Percentiles rank a stretch among this genome's conserved stretches.
phyloP scores from a whole-genome alignment of 352 stramenopile genomes.

The Pythium scleroteichum region DNA sequence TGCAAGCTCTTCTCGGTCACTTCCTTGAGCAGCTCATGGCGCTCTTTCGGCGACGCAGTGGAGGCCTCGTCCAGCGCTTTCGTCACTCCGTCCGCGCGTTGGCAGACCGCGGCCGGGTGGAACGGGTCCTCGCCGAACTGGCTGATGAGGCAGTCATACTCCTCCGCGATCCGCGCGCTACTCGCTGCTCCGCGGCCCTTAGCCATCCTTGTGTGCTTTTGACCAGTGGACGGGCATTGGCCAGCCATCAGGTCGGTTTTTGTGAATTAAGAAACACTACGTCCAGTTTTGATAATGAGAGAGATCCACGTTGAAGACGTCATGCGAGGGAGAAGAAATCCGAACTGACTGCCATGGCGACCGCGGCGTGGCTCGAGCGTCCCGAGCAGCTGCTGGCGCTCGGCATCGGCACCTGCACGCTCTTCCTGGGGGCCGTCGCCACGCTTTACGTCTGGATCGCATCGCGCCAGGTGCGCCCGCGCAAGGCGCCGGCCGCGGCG shows the following conservation, averaged over 20 bases:
- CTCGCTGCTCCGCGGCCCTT: neutral
- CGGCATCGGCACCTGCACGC: conserved; percentile 43
- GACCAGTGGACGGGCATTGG: conserved; percentile 17
- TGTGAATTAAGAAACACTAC: conserved; percentile 13
- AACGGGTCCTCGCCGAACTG: conserved; percentile 65
- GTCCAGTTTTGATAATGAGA: neutral
- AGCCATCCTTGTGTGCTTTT: conserved; percentile 18
- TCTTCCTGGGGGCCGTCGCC: conserved; percentile 44
- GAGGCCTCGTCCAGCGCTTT: conserved; percentile 31
- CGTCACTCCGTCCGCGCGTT: conserved; percentile 42
- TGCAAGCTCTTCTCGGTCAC: conserved; percentile 62
- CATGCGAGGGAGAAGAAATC: neutral
- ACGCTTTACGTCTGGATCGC: conserved; percentile 82
- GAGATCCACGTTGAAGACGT: conserved; percentile 18
- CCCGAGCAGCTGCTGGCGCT: conserved; percentile 21
- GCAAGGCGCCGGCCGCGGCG: conserved; percentile 36
- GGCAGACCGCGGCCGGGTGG: conserved; percentile 27
- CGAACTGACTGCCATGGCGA: neutral
- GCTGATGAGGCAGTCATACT: conserved; percentile 64
- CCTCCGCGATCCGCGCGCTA: conserved; percentile 16
- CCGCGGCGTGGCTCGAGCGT: neutral
- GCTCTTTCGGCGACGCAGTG: conserved; percentile 28
- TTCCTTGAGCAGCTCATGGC: conserved; percentile 39
- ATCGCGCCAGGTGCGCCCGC: conserved; percentile 73
- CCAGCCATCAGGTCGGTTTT: conserved; percentile 17